Conservation (phyloP, 805 yeast genomes). For the Suhomyces vadensis region DNA sequence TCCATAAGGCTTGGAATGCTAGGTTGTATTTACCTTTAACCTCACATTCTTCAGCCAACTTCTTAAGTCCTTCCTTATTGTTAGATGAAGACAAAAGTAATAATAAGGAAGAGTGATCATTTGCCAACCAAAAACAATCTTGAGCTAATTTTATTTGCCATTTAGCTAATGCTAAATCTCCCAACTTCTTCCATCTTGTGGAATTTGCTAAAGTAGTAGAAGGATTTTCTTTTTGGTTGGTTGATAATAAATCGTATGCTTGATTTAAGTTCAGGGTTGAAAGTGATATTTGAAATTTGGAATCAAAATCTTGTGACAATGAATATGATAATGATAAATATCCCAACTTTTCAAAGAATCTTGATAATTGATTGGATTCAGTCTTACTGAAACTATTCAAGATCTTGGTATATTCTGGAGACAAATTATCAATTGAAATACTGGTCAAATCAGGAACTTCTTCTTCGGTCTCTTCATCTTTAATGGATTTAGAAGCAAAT, state of each 20-base stretch:
- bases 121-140: slow-evolving; percentile 73
- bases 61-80: slow-evolving; percentile 56
- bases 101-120: slow-evolving; percentile 79
- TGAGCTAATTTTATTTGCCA: slow-evolving; percentile 85
- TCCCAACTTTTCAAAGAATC: slow-evolving; percentile 94
- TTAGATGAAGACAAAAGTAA: slow-evolving; percentile 82
- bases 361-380: slow-evolving; percentile 75
- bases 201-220: slow-evolving; percentile 39
- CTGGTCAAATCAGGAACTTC: slow-evolving; percentile 38
- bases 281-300: slow-evolving; percentile 86
- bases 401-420: slow-evolving; percentile 47
- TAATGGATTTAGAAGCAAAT: slow-evolving; percentile 30
- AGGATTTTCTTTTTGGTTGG: slow-evolving; percentile 46
- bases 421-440: slow-evolving; percentile 56
- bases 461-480: slow-evolving; percentile 42
- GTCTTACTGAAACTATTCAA: slow-evolving; percentile 63
- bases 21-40: slow-evolving; percentile 80
- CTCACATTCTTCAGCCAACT: slow-evolving; percentile 67
- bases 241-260: slow-evolving; percentile 57
- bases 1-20: slow-evolving; percentile 92
- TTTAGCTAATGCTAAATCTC: slow-evolving; percentile 76
- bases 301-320: slow-evolving; percentile 84
- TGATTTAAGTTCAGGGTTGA: slow-evolving; percentile 67
- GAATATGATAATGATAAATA: slow-evolving; percentile 78
- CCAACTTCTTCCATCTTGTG: slow-evolving; percentile 84